These are phyloP conservation scores for Alternaria gaisen DNA, from an alignment of 2,329 filamentous ascomycete species.

Conservation along the genomic window DNA sequence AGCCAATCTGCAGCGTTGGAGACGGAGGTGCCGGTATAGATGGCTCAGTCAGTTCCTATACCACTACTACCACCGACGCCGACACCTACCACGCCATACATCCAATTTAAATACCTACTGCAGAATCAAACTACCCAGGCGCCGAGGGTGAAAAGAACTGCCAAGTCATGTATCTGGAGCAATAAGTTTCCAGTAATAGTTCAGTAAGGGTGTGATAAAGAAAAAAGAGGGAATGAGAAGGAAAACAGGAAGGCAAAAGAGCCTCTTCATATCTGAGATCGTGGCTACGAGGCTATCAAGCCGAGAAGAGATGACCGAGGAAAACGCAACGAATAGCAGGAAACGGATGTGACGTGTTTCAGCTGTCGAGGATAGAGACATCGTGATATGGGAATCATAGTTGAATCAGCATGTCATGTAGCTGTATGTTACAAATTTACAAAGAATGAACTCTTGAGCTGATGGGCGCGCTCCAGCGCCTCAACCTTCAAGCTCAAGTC, in stretches of 20 bases:
- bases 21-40: too few species aligned
- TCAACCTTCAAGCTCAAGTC: neutral
- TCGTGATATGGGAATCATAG: neutral
- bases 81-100: neutral
- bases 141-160: neutral
- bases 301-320: too few species aligned
- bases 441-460: conserved; percentile 3
- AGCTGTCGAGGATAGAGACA: neutral
- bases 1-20: too few species aligned
- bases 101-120: neutral
- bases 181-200: too few species aligned
- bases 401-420: neutral
- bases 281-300: too few species aligned
- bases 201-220: too few species aligned
- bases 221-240: too few species aligned
- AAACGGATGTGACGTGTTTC: neutral
- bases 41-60: too few species aligned
- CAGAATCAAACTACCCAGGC: neutral
- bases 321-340: neutral
- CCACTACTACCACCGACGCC: too few species aligned
- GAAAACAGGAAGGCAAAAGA: too few species aligned
- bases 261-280: too few species aligned
- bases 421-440: neutral
- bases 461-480: neutral
- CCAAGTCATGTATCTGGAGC: neutral